A percentile compares a stretch with the other conserved stretches of the same genome.
Conservation (phyloP, 495 filamentous ascomycete species). For the Niebla homalea region DNA sequence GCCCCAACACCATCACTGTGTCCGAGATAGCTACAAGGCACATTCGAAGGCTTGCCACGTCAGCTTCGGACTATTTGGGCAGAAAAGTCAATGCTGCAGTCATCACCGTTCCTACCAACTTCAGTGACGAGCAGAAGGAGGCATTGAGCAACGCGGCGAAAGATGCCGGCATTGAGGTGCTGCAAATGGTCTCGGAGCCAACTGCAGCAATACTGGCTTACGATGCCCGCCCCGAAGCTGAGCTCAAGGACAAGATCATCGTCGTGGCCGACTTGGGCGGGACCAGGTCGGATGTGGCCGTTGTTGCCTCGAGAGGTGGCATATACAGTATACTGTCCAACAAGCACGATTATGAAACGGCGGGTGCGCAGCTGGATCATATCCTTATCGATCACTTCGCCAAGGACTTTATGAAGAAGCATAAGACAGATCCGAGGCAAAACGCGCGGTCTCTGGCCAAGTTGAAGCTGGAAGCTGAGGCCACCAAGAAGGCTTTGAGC, state of each 20-base stretch:
- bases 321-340: slow-evolving; percentile 95
- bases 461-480: slow-evolving; percentile 81
- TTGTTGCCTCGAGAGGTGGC: slow-evolving; percentile 79
- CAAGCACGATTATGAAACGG: slow-evolving; percentile 84
- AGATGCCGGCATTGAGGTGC: slow-evolving; percentile 71
- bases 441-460: slow-evolving; percentile 75
- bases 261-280: slow-evolving; percentile 91
- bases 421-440: slow-evolving; percentile 75
- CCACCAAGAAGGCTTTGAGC: slow-evolving; percentile 77
- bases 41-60: slow-evolving; percentile 63
- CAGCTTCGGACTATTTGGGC: slow-evolving; percentile 82
- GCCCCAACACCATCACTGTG: slow-evolving; percentile 57
- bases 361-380: slow-evolving; percentile 70
- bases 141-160: slow-evolving; percentile 66
- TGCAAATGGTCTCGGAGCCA: slow-evolving; percentile 91
- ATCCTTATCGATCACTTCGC: slow-evolving; percentile 90
- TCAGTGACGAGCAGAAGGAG: slow-evolving; percentile 69
- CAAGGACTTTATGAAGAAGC: slow-evolving; percentile 95
- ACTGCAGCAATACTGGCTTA: slow-evolving; percentile 83
- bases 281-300: slow-evolving; percentile 80
- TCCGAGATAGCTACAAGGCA: slow-evolving; percentile 82
- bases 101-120: slow-evolving; percentile 88
- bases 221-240: slow-evolving; percentile 68
- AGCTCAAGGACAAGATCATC: slow-evolving; percentile 69
- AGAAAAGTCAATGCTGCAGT: slow-evolving; percentile 87